These are phyloP conservation scores for Rhizophlyctis rosea DNA, from an alignment of 192 early-diverging fungal genomes.

Conservation along the genomic window DNA sequence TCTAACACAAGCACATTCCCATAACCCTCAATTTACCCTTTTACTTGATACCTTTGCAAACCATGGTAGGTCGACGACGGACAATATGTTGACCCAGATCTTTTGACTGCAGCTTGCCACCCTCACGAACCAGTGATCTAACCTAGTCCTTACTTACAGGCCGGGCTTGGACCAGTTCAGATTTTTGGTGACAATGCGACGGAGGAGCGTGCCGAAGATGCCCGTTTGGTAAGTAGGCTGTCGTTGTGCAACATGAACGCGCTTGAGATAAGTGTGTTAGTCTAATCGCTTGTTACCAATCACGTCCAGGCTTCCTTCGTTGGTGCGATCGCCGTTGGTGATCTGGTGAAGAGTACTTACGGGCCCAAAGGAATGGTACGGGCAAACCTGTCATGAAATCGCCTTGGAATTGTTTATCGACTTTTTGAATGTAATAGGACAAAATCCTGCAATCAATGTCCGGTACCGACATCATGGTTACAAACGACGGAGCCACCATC, in stretches of 20 bases:
- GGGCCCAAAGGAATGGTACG: conserved; percentile 97
- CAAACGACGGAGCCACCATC: conserved; percentile 99
- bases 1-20: too few relatives aligned
- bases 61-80: too few relatives aligned
- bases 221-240: conserved; percentile 74
- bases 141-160: too few relatives aligned
- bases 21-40: too few relatives aligned
- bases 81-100: too few relatives aligned
- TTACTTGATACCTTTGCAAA: too few relatives aligned
- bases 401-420: background rate
- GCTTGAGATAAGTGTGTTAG: background rate
- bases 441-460: conserved; percentile 95
- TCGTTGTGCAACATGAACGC: background rate
- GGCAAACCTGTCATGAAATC: background rate
- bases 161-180: conserved; percentile 70
- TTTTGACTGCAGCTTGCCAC: too few relatives aligned
- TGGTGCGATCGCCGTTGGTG: conserved; percentile 97
- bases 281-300: background rate
- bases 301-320: conserved; percentile 79
- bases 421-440: conserved; percentile 56
- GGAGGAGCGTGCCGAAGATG: conserved; percentile 97
- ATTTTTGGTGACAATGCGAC: conserved; percentile 93
- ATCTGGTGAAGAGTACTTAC: conserved; percentile 95
- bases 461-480: conserved; percentile 83
- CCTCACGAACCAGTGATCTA: too few relatives aligned